A percentile compares a stretch with the other conserved stretches of the same genome.
phyloP scores from a whole-genome alignment of 1,139 yeast species.

The Geotrichum europaeum region DNA sequence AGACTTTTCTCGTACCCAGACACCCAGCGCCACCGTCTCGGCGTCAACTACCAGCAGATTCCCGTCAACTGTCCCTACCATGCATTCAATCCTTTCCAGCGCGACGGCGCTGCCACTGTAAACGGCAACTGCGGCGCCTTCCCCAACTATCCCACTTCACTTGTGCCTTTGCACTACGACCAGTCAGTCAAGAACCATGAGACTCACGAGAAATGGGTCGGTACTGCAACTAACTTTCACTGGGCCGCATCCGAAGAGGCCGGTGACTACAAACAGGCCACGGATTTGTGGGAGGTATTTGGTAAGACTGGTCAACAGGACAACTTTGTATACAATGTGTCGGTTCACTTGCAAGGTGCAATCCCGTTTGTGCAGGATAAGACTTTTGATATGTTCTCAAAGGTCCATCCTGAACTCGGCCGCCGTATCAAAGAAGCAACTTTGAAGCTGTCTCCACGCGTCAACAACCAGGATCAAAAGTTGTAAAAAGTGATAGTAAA shows the following conservation, averaged over 20 bases:
- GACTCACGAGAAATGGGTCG: conserved; percentile 81
- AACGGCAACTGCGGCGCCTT: conserved; percentile 72
- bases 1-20: conserved; percentile 82
- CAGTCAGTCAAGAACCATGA: conserved; percentile 39
- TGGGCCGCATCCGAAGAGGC: conserved; percentile 65
- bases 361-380: conserved; percentile 71
- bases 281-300: conserved; percentile 64
- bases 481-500: neutral
- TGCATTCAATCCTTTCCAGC: conserved; percentile 42
- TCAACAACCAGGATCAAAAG: neutral
- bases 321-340: conserved; percentile 76
- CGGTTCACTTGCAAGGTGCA: conserved; percentile 68
- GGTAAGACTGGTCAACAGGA: conserved; percentile 64
- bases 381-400: conserved; percentile 69
- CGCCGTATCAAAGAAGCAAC: conserved; percentile 45
- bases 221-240: conserved; percentile 83
- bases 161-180: conserved; percentile 47
- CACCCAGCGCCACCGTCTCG: conserved; percentile 67
- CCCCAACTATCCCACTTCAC: conserved; percentile 54
- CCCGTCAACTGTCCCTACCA: conserved; percentile 57
- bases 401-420: conserved; percentile 66
- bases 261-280: conserved; percentile 64
- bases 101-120: conserved; percentile 85
- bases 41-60: conserved; percentile 63
- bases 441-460: conserved; percentile 5